A percentile compares a stretch with the other conserved stretches of the same genome.
Evolutionary conservation across 139 green algal species (phyloP).

Genomic region (Coccomyxa sp.): DNA sequence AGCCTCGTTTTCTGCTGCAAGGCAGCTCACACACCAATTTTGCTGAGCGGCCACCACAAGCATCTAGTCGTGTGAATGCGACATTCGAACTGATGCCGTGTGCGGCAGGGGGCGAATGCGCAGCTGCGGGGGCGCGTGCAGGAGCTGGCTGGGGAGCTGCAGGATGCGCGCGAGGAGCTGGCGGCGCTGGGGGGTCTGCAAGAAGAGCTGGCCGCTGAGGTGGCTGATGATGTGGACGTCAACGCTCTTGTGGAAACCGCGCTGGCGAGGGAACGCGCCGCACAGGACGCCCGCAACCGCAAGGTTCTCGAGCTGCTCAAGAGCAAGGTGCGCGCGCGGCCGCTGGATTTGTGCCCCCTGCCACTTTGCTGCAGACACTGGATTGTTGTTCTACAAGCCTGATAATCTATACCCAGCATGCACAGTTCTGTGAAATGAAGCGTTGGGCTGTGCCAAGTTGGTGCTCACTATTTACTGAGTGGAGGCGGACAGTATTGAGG

Average conservation of each 20-base stretch:
- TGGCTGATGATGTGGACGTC: constrained; percentile 3
- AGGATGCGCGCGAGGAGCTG: constrained; percentile 10
- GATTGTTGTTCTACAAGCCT: too few relatives aligned
- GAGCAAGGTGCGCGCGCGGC: constrained; percentile 22
- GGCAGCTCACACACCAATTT: too few relatives aligned
- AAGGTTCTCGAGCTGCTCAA: constrained; percentile 37
- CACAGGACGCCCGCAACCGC: constrained; percentile 31
- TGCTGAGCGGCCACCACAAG: too few relatives aligned
- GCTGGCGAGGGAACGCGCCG: constrained; percentile 27
- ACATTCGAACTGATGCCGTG: too few relatives aligned
- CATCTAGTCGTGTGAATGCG: too few relatives aligned
- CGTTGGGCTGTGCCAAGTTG: too few relatives aligned
- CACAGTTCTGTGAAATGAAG: not conserved
- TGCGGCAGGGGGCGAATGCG: constrained; percentile 26
- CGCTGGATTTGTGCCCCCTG: too few relatives aligned
- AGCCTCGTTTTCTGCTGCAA: too few relatives aligned
- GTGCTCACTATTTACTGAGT: too few relatives aligned
- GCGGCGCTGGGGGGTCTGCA: constrained; percentile 12
- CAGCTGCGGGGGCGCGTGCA: constrained; percentile 23
- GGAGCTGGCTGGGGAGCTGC: constrained; percentile 17
- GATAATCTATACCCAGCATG: not conserved
- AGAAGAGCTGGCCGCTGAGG: constrained; percentile 11
- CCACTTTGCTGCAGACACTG: not conserved
- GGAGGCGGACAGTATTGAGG: too few relatives aligned
- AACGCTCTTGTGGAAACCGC: constrained; percentile 19